Evolutionary conservation across 2,329 filamentous ascomycete species (phyloP).

Genomic region (Aspergillus clavatus): DNA sequence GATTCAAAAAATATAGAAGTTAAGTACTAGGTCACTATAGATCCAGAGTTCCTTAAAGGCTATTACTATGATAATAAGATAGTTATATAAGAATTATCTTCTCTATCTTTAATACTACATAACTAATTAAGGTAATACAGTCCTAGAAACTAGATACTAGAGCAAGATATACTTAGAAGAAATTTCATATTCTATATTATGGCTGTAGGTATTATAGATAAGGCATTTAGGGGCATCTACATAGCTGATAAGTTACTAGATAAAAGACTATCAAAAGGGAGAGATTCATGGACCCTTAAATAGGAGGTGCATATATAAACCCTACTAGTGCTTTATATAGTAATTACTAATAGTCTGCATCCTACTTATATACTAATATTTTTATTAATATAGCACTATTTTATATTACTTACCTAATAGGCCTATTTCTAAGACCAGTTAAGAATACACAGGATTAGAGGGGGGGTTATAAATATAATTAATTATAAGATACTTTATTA

Average conservation of each 20-base stretch:
- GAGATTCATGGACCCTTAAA: neutral
- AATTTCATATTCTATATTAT: too few species aligned
- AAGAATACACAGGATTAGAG: neutral
- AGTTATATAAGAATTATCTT: neutral
- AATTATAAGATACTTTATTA: neutral
- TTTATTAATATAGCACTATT: neutral
- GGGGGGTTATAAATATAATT: neutral
- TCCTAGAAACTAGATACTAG: neutral
- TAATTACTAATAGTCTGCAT: neutral
- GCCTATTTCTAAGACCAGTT: neutral
- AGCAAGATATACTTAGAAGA: too few species aligned
- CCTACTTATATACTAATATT: neutral
- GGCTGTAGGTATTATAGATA: too few species aligned
- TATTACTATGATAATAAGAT: neutral
- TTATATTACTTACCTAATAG: neutral
- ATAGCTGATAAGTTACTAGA: too few species aligned
- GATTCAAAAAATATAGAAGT: too few species aligned
- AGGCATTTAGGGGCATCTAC: too few species aligned
- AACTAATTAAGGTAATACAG: neutral
- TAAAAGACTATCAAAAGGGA: too few species aligned
- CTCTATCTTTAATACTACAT: neutral
- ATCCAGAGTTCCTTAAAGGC: slow-evolving; percentile 1
- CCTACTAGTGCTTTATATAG: neutral
- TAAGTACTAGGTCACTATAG: too few species aligned
- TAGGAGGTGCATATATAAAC: neutral